These are phyloP conservation scores for Casuarina equisetifolia DNA, from an alignment of 306 rosid genomes.

Conservation along the genomic window DNA sequence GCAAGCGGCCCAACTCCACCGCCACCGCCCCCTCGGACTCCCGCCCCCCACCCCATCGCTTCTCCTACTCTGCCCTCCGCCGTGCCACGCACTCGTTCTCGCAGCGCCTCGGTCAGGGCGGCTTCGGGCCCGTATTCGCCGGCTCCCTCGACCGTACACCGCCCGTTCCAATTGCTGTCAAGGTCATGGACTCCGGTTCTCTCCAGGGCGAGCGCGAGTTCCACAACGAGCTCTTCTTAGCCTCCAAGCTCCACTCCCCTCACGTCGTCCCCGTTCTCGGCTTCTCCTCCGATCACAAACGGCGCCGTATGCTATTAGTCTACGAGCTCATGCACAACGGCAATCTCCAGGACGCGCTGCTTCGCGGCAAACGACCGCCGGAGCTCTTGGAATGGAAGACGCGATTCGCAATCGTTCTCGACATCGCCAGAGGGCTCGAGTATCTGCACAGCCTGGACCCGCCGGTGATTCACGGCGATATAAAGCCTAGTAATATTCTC, in stretches of 20 bases:
- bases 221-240: conserved; percentile 87
- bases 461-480: conserved; percentile 81
- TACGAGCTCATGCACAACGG: conserved; percentile 83
- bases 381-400: conserved; percentile 70
- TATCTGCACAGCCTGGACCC: conserved; percentile 76
- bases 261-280: conserved; percentile 59
- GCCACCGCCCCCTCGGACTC: conserved; percentile 39
- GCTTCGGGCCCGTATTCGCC: conserved; percentile 81
- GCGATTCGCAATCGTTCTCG: conserved; percentile 45
- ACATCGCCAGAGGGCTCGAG: conserved; percentile 61
- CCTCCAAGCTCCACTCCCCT: conserved; percentile 53
- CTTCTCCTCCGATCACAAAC: conserved; percentile 73
- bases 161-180: conserved; percentile 67
- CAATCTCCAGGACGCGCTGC: conserved; percentile 83
- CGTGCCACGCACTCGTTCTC: conserved; percentile 87
- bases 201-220: conserved; percentile 91
- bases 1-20: conserved; percentile 48
- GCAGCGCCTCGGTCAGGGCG: conserved; percentile 81
- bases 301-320: conserved; percentile 69
- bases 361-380: conserved; percentile 59
- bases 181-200: conserved; percentile 79
- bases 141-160: conserved; percentile 43
- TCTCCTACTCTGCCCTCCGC: conserved; percentile 71
- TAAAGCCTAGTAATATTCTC: conserved; percentile 86
- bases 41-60: conserved; percentile 63